phyloP scores from a whole-genome alignment of 345 rosid genomes.

The Salix exigua region DNA sequence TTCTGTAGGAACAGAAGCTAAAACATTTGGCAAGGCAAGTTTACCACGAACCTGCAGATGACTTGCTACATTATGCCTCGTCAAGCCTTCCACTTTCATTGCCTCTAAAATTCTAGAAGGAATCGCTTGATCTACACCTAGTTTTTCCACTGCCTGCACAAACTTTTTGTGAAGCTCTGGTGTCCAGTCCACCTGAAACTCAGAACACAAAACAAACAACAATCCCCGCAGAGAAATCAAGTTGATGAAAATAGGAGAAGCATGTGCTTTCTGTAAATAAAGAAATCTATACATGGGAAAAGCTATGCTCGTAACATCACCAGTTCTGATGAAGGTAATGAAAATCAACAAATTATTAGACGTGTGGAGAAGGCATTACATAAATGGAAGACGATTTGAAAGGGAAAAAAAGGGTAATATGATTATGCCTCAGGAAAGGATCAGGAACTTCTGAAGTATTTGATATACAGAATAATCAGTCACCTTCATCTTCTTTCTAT shows the following conservation, averaged over 20 bases:
- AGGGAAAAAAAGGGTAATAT: too few relatives aligned
- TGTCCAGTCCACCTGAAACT: slow-evolving; percentile 88
- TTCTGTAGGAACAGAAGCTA: neutral
- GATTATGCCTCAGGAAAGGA: neutral
- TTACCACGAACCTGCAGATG: slow-evolving; percentile 75
- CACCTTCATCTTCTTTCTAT: slow-evolving; percentile 66
- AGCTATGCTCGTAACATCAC: neutral
- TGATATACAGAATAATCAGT: neutral
- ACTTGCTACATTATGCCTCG: slow-evolving; percentile 96
- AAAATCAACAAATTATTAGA: too few relatives aligned
- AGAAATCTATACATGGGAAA: neutral
- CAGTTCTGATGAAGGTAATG: neutral
- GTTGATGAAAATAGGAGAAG: neutral
- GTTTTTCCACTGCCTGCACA: slow-evolving; percentile 82
- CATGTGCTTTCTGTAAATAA: neutral
- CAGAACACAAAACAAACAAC: neutral
- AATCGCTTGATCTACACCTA: slow-evolving; percentile 89
- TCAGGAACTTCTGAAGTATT: neutral
- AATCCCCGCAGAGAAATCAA: neutral
- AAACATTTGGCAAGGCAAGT: neutral
- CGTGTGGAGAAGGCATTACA: neutral
- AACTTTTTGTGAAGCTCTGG: slow-evolving; percentile 84
- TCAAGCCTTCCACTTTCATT: slow-evolving; percentile 91
- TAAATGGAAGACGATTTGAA: neutral
- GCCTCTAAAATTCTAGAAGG: slow-evolving; percentile 94